Percentiles rank a stretch among this genome's conserved stretches.
Conservation (phyloP, 2,329 filamentous ascomycete genomes). For the Waltergamsia citrina region DNA sequence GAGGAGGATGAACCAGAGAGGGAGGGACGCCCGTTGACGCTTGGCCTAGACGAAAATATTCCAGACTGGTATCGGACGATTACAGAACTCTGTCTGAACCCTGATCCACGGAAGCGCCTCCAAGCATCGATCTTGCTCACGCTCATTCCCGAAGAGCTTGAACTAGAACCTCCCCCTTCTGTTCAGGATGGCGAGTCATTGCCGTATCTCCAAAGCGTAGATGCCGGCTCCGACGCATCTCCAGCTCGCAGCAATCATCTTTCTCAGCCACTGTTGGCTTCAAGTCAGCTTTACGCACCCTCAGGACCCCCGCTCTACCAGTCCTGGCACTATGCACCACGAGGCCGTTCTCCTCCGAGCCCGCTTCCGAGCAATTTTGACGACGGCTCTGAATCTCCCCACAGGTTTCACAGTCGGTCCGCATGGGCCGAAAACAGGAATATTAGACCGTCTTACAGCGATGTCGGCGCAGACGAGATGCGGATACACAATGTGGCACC, state of each 20-base stretch:
- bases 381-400: conserved; percentile 17
- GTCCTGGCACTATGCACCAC: conserved; percentile 23
- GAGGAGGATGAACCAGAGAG: conserved; percentile 85
- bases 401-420: conserved; percentile 16
- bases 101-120: conserved; percentile 61
- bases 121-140: conserved; percentile 64
- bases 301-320: conserved; percentile 25
- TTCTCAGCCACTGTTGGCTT: not conserved
- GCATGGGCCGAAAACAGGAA: conserved; percentile 27
- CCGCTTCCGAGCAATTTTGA: conserved; percentile 34
- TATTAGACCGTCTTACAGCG: conserved; percentile 29
- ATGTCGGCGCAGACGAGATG: conserved; percentile 14
- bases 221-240: too few relatives aligned
- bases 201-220: too few relatives aligned
- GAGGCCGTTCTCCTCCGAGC: conserved; percentile 45
- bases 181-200: too few relatives aligned
- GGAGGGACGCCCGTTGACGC: conserved; percentile 58
- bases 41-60: conserved; percentile 50
- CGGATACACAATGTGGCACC: conserved; percentile 5
- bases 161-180: too few relatives aligned
- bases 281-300: conserved; percentile 22
- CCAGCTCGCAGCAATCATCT: not conserved
- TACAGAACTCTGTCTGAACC: conserved; percentile 67
- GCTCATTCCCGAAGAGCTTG: conserved; percentile 46
- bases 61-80: conserved; percentile 73